Evolutionary conservation across 2,329 filamentous ascomycete species (phyloP).

Genomic region (Microdochium nivale): DNA sequence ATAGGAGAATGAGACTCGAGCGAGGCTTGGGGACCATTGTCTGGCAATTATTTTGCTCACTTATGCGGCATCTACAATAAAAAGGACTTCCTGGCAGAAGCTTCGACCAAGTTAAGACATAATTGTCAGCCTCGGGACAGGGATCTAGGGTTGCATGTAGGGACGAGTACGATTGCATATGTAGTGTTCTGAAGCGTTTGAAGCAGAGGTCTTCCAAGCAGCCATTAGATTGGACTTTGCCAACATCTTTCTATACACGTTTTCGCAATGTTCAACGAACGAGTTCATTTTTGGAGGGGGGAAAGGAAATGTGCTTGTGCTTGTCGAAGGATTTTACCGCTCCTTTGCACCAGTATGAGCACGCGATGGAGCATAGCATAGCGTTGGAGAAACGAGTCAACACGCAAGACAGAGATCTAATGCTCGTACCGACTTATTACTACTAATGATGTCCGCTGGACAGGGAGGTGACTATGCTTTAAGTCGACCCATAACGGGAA

Average conservation of each 20-base stretch:
- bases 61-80: not conserved
- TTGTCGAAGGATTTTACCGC: not conserved
- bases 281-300: not conserved
- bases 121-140: conserved; percentile 1
- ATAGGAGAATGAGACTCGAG: conserved; percentile 1
- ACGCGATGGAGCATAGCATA: not conserved
- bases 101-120: not conserved
- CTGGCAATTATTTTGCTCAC: not conserved
- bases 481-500: too few species aligned
- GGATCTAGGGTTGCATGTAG: conserved; percentile 4
- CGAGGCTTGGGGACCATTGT: not conserved
- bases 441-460: too few species aligned
- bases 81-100: not conserved
- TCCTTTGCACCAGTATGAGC: not conserved
- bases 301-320: not conserved
- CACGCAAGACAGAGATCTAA: too few species aligned
- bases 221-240: not conserved
- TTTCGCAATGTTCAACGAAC: not conserved
- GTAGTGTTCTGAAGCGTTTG: not conserved
- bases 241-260: not conserved
- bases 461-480: too few species aligned
- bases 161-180: conserved; percentile 1
- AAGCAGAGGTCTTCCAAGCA: not conserved
- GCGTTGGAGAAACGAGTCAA: not conserved
- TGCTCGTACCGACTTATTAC: too few species aligned